Percentiles rank a stretch among this genome's conserved stretches.
Evolutionary conservation across 1,139 yeast species (phyloP).

Genomic region (Blastobotrys buckinghamii): DNA sequence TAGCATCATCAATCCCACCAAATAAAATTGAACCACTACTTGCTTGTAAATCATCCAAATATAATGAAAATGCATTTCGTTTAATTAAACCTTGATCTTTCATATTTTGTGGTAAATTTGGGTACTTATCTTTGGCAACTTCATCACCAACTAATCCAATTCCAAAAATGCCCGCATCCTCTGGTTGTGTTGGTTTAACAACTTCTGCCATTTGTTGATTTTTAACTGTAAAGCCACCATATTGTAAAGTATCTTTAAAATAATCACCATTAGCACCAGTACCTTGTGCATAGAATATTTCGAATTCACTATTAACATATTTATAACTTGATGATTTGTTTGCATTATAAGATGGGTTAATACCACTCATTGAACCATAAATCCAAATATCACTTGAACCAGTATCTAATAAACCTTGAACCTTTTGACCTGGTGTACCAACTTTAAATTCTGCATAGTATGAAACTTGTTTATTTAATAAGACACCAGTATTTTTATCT

Average conservation of each 20-base stretch:
- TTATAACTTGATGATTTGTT: constrained; percentile 12
- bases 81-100: constrained; percentile 43
- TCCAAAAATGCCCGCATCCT: constrained; percentile 13
- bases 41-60: constrained; percentile 39
- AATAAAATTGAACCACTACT: constrained; percentile 45
- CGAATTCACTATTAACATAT: constrained; percentile 15
- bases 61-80: constrained; percentile 47
- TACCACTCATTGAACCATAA: constrained; percentile 21
- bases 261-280: constrained; percentile 39
- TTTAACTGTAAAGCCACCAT: constrained; percentile 28
- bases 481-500: background rate
- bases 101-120: constrained; percentile 44
- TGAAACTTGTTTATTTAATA: constrained; percentile 11
- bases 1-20: constrained; percentile 55
- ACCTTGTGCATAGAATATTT: constrained; percentile 26
- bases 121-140: constrained; percentile 18
- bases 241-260: constrained; percentile 41
- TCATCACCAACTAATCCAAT: constrained; percentile 13
- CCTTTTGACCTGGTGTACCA: constrained; percentile 51
- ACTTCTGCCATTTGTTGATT: constrained; percentile 14
- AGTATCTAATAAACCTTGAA: constrained; percentile 44
- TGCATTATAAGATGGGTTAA: constrained; percentile 8
- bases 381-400: constrained; percentile 46
- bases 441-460: constrained; percentile 43
- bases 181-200: constrained; percentile 4